Evolutionary conservation across 108 stramenopile genomes (phyloP), one percentile per base, ranked within the genome.

Genomic region (Craspedostauros australis): DNA sequence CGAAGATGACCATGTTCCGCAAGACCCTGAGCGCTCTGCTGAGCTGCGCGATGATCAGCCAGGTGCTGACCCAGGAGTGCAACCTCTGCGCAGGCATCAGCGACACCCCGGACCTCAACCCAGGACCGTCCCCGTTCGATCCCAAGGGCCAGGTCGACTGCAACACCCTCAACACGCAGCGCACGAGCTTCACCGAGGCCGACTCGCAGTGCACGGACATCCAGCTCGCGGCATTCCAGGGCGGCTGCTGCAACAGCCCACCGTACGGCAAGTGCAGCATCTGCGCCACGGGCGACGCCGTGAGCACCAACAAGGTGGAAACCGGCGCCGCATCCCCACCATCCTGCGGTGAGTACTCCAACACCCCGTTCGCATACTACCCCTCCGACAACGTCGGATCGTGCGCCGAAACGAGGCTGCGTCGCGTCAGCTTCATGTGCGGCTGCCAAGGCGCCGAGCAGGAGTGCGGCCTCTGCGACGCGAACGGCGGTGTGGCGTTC

Each of bases 391-490:
- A 26, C 0, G 46, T 31, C 27, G 66, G 66, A 32, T 47, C 11
- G 22, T 68, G 66, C 48, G 30, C 36, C 1, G 66, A 68, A 24
- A 68, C 66, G 19, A 40, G 37, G 33, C 9, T 57, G 20, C 51
- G 32, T 18, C 57, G 66, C 5, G 50, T 27, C 0, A 52, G 51
- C 15, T 36, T 37, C 19, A 60, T 48, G 16, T 68, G 66, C 52
- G 66, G 58, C 23, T 68, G 66, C 24, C 58, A 57, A 32, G 22
- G 22, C 21, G 24, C 22, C 9, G 41, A 60, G 24, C 66, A 68
- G 29, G 31, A 68, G 28, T 57, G 56, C 25, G 54, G 12, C 12
- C 37, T 68, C 19, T 68, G 66, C 37, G n/a, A n/a, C n/a, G n/a
- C n/a, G n/a, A n/a, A n/a, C n/a, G n/a, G n/a, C n/a, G n/a, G n/a